A percentile compares a stretch with the other conserved stretches of the same genome.
These are phyloP conservation scores for Wilcoxina mikolae DNA, from an alignment of 495 filamentous ascomycete genomes.

Conservation along the genomic window DNA sequence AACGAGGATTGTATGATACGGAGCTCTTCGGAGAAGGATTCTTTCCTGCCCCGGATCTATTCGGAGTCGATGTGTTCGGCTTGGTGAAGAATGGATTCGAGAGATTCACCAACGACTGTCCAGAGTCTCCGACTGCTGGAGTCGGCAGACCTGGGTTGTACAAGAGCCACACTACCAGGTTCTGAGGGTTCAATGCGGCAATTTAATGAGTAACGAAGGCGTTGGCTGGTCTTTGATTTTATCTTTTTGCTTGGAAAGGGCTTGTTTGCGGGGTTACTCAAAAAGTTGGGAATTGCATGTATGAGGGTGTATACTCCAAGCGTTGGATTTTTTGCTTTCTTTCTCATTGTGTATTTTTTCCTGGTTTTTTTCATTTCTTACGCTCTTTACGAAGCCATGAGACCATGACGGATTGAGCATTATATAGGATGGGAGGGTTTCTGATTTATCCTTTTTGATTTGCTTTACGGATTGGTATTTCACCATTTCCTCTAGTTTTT, in stretches of 20 bases:
- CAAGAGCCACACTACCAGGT: slow-evolving; percentile 2
- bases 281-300: slow-evolving; percentile 1
- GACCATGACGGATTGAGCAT: background rate
- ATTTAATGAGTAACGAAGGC: no score
- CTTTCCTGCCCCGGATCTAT: slow-evolving; percentile 40
- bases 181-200: background rate
- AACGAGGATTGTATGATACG: slow-evolving; percentile 28
- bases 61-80: slow-evolving; percentile 69
- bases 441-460: background rate
- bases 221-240: background rate
- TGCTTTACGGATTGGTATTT: background rate
- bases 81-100: slow-evolving; percentile 73
- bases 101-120: slow-evolving; percentile 14
- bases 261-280: background rate
- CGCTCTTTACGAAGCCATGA: background rate
- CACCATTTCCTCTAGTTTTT: background rate
- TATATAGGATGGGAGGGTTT: slow-evolving; percentile 5
- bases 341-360: background rate
- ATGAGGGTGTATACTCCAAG: background rate
- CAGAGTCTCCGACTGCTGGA: background rate
- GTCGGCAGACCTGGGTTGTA: background rate
- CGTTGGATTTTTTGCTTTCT: background rate
- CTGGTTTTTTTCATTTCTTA: background rate
- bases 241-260: no score
- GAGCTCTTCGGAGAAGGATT: slow-evolving; percentile 35